Evolutionary conservation across 2,329 filamentous ascomycete genomes (phyloP).

Genomic region (Venturia effusa): DNA sequence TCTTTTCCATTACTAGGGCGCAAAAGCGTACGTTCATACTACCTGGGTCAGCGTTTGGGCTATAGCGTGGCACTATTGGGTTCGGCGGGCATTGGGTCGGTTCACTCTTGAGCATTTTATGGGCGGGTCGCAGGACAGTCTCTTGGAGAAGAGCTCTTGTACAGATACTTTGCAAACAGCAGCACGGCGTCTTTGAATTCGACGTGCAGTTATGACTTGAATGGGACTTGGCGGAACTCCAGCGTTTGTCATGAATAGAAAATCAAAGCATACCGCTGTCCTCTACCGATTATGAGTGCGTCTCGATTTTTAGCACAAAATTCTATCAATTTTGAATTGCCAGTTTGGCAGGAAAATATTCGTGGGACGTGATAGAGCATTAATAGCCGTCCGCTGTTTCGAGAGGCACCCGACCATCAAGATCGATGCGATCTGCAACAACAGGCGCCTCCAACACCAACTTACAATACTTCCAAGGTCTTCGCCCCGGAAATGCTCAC

Average conservation of each 20-base stretch:
- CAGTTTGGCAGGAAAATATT: too few species aligned
- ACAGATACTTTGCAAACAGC: constrained; percentile 1
- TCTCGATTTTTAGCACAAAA: neutral
- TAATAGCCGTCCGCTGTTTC: too few species aligned
- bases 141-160: neutral
- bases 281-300: neutral
- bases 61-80: constrained; percentile 13
- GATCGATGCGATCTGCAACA: too few species aligned
- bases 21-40: constrained; percentile 5
- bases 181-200: constrained; percentile 2
- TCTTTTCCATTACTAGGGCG: constrained; percentile 2
- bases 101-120: constrained; percentile 1
- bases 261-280: neutral
- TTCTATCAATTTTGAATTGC: too few species aligned
- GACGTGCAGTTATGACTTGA: neutral
- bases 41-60: constrained; percentile 13
- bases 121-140: neutral
- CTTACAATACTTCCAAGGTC: neutral
- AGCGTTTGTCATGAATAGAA: neutral
- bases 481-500: neutral
- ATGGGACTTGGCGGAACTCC: constrained; percentile 1
- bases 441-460: neutral
- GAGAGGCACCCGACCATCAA: too few species aligned
- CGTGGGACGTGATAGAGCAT: too few species aligned
- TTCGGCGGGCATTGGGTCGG: constrained; percentile 16